Percentiles rank a stretch among this genome's conserved stretches.
Conservation (phyloP, 805 yeast genomes). For the Maudiozyma turicensis region DNA sequence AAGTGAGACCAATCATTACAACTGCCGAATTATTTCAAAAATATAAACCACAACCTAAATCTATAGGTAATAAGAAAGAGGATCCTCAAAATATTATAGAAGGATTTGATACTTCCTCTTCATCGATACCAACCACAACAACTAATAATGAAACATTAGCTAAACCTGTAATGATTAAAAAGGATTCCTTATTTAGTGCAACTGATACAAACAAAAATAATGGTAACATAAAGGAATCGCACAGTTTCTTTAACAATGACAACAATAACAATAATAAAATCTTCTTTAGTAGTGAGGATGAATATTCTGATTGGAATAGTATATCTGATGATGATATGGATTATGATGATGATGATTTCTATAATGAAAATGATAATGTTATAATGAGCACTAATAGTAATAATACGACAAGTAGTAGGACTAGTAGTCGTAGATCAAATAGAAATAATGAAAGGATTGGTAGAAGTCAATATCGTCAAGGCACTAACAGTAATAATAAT, state of each 20-base stretch:
- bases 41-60: conserved; percentile 2
- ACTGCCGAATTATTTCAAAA: conserved; percentile 1
- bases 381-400: background rate
- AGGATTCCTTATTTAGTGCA: conserved; percentile 2
- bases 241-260: background rate
- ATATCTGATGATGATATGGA: conserved; percentile 20
- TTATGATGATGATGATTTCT: conserved; percentile 17
- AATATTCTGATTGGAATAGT: conserved; percentile 28
- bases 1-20: background rate
- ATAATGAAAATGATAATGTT: background rate
- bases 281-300: conserved; percentile 29
- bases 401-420: background rate
- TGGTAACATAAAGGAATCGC: conserved; percentile 2
- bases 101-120: conserved; percentile 18
- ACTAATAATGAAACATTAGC: background rate
- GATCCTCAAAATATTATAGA: conserved; percentile 16
- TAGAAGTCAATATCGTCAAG: background rate
- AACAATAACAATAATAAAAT: conserved; percentile 11
- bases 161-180: background rate
- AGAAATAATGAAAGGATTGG: background rate
- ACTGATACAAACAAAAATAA: conserved; percentile 1
- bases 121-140: background rate
- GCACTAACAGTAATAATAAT: background rate
- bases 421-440: background rate
- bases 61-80: conserved; percentile 3